Base-by-base conservation (phyloP, 179 eudicot genomes). In the Pouteria campechiana region DNA sequence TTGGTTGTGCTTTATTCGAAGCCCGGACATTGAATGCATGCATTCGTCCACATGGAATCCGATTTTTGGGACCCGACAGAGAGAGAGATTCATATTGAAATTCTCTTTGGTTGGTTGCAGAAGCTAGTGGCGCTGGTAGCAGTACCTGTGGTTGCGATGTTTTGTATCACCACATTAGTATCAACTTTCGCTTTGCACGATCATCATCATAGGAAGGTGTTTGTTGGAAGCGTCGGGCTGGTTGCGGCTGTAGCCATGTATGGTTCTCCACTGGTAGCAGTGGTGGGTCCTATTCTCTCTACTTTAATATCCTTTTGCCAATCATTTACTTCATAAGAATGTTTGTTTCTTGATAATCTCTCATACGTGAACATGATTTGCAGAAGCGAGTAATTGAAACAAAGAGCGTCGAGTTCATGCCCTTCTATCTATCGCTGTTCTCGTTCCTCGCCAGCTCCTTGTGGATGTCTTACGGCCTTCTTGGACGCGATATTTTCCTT, bases 341-440 rank as follows among this genome's bases (percentile, higher is more conserved):
- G 19, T 17, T 9, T n/a, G n/a, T n/a, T n/a, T n/a, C n/a, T n/a
- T n/a, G n/a, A n/a, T n/a, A n/a, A n/a, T n/a, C n/a, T n/a, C n/a
- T n/a, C n/a, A n/a, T n/a, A n/a, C n/a, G n/a, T n/a, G n/a, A n/a
- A n/a, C n/a, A n/a, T n/a, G n/a, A n/a, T 42, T 46, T 48, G 52
- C 83, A 84, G 95, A 84, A 72, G 41, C 72, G 65, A 59, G 95
- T 84, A 32, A 63, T 84, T 42, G 21, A 67, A 43, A 77, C 90
- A 1, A 74, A 72, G 50, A 84, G 90, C 31, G 86, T 77, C 48
- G 76, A 75, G 42, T 84, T 37, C 55, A 84, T 80, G 90, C 95
- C 95, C 6, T 84, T 84, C 61, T 46, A 63, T 58, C 54, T 80
- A 49, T 80, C 95, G 7, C 48, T 84, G 23, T 84, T 74, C 76